These are phyloP conservation scores for Suillus discolor DNA, from an alignment of 768 basidiomycete genomes.

Conservation along the genomic window DNA sequence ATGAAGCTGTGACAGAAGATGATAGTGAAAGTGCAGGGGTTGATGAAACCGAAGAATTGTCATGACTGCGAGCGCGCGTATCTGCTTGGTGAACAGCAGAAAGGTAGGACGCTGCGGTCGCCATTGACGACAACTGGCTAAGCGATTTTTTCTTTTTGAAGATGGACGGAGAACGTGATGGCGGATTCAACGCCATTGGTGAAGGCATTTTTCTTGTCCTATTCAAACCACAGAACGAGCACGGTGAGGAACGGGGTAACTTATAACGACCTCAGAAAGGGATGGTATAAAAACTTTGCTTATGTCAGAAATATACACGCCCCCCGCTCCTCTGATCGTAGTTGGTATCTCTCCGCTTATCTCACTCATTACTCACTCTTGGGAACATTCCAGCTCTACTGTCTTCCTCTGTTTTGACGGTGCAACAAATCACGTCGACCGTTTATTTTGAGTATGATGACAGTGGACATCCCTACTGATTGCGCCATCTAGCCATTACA, in stretches of 20 bases:
- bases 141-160: slow-evolving; percentile 60
- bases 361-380: not conserved
- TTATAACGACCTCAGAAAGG: not conserved
- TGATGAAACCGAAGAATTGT: slow-evolving; percentile 51
- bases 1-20: slow-evolving; percentile 68
- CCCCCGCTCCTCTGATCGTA: not conserved
- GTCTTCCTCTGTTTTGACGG: not conserved
- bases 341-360: not conserved
- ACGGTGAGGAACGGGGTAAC: slow-evolving; percentile 9
- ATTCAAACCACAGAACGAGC: slow-evolving; percentile 13
- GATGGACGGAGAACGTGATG: slow-evolving; percentile 54
- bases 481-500: not conserved
- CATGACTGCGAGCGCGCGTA: slow-evolving; percentile 57
- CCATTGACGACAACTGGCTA: slow-evolving; percentile 39
- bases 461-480: not conserved
- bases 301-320: not conserved
- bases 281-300: not conserved
- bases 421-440: not conserved
- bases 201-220: slow-evolving; percentile 44
- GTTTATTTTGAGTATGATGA: not conserved
- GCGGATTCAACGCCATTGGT: slow-evolving; percentile 63
- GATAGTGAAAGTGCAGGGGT: slow-evolving; percentile 78
- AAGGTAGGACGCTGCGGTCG: slow-evolving; percentile 61
- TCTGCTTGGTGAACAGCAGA: slow-evolving; percentile 57
- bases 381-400: not conserved